Conservation (phyloP, 441 rosid species). For the Gossypium davidsonii region DNA sequence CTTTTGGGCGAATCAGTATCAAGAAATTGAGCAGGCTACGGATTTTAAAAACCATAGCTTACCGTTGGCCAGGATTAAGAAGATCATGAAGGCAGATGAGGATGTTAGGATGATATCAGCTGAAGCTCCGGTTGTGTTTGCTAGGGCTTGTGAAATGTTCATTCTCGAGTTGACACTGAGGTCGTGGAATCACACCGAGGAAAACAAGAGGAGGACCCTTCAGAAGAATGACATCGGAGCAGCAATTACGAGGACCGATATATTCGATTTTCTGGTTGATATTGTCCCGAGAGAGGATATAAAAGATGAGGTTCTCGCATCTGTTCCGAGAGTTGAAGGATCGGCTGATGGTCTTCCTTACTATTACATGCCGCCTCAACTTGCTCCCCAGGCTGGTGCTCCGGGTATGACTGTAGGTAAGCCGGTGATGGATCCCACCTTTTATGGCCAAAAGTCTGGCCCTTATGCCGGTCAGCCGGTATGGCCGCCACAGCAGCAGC, state of each 20-base stretch:
- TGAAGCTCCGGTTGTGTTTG: constrained; percentile 43
- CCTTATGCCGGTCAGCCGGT: constrained; percentile 35
- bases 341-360: constrained; percentile 33
- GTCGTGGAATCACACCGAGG: constrained; percentile 54
- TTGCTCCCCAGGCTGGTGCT: constrained; percentile 32
- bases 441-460: constrained; percentile 33
- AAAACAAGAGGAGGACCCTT: constrained; percentile 48
- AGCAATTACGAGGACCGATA: constrained; percentile 40
- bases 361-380: constrained; percentile 39
- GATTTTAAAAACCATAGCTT: constrained; percentile 50
- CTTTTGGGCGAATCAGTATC: constrained; percentile 43
- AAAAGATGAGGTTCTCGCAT: constrained; percentile 40
- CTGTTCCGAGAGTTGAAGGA: constrained; percentile 31
- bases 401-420: constrained; percentile 40
- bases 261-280: constrained; percentile 46
- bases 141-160: constrained; percentile 54
- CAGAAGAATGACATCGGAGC: constrained; percentile 52
- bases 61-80: constrained; percentile 53
- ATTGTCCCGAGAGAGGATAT: constrained; percentile 48
- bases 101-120: constrained; percentile 54
- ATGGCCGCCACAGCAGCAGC: constrained; percentile 35
- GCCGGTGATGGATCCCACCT: constrained; percentile 41
- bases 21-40: constrained; percentile 36
- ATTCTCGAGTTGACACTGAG: constrained; percentile 42
- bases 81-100: constrained; percentile 56